Evolutionary conservation across 1,284 basidiomycete species (phyloP).

Genomic region (Gymnopus androsaceus): DNA sequence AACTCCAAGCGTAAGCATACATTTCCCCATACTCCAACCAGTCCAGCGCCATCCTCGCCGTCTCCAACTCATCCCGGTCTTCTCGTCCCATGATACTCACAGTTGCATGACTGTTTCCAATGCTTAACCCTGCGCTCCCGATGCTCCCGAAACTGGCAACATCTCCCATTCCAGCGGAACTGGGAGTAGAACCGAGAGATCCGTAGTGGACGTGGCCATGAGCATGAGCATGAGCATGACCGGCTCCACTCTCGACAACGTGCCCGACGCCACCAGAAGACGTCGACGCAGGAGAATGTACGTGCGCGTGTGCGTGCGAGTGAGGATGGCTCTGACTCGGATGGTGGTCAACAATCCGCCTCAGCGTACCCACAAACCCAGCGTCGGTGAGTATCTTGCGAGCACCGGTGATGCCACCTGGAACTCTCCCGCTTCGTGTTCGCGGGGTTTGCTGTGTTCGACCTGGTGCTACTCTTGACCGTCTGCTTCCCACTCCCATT

Average conservation of each 20-base stretch:
- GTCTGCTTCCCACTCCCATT: no score
- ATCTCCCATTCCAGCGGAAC: slow-evolving; percentile 19
- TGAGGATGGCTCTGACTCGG: no score
- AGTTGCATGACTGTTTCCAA: no score
- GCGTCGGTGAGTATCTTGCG: neutral
- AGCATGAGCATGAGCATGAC: slow-evolving; percentile 3
- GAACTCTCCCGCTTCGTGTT: neutral
- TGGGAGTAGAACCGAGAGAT: slow-evolving; percentile 16
- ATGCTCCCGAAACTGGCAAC: neutral
- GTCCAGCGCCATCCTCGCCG: slow-evolving; percentile 56
- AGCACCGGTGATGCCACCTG: neutral
- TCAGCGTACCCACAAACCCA: slow-evolving; percentile 42
- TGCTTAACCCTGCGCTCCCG: neutral
- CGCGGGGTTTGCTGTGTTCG: neutral
- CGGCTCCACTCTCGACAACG: neutral
- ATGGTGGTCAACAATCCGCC: slow-evolving; percentile 21
- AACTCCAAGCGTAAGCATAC: slow-evolving; percentile 19
- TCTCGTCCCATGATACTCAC: no score
- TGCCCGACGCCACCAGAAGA: no score
- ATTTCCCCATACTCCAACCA: slow-evolving; percentile 44
- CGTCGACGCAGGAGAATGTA: neutral
- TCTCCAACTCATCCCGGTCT: slow-evolving; percentile 57
- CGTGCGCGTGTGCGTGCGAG: neutral
- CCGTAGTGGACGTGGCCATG: neutral
- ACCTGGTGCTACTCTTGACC: neutral